Conservation (phyloP, 2,329 filamentous ascomycete genomes). For the Harringtonia lauricola region DNA sequence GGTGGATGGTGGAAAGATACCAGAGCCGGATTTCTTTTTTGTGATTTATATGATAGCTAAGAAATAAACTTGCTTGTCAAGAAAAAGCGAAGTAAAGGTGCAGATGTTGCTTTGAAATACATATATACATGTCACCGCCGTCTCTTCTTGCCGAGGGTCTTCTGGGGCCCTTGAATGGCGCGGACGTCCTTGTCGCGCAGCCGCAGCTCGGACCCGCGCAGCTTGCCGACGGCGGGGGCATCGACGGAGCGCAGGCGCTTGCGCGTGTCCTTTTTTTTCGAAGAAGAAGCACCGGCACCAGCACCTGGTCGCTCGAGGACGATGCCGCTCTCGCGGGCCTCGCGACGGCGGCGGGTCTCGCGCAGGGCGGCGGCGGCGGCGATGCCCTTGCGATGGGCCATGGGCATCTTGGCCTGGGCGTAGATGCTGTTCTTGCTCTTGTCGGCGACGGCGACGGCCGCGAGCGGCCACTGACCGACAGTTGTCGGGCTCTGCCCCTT, state of each 20-base stretch:
- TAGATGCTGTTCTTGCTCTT: constrained; percentile 58
- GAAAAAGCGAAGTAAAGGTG: not conserved
- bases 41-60: not conserved
- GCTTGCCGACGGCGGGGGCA: constrained; percentile 67
- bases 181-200: constrained; percentile 68
- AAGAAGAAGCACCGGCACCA: constrained; percentile 18
- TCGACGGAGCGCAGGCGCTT: constrained; percentile 41
- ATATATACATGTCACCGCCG: not conserved
- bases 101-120: not conserved
- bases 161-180: constrained; percentile 47
- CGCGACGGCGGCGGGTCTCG: constrained; percentile 61
- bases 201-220: constrained; percentile 67
- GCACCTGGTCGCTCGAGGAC: constrained; percentile 55
- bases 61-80: not conserved
- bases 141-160: constrained; percentile 23
- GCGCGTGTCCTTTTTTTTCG: constrained; percentile 22
- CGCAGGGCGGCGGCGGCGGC: constrained; percentile 49
- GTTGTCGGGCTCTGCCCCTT: no score
- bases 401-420: constrained; percentile 78
- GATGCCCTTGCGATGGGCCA: constrained; percentile 80
- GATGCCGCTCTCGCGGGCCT: constrained; percentile 84
- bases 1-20: constrained; percentile 8
- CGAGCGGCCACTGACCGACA: no score
- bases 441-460: constrained; percentile 32
- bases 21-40: constrained; percentile 2